phyloP scores from a whole-genome alignment of 139 green algal genomes.

The Haematococcus lacustris region DNA sequence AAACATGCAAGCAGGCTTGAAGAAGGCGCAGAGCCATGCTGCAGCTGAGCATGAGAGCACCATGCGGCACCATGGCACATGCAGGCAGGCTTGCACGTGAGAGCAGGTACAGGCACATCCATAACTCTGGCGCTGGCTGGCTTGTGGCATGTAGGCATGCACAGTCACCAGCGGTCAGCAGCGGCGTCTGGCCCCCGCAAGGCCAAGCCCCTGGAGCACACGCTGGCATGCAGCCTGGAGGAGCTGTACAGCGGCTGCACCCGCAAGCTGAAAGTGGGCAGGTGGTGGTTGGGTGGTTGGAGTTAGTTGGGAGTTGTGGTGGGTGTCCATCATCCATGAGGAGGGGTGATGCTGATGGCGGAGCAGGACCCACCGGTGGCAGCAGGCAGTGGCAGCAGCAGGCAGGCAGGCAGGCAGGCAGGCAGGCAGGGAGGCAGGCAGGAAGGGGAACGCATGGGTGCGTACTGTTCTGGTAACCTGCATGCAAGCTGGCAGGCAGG shows the following conservation, averaged over 20 bases:
- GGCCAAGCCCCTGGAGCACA: slow-evolving; percentile 47
- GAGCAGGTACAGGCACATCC: no score
- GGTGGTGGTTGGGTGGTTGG: background rate
- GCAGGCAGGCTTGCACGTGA: no score
- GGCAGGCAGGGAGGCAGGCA: background rate
- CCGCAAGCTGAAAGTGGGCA: background rate
- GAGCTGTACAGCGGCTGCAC: slow-evolving; percentile 46
- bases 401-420: background rate
- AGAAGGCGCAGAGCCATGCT: no score
- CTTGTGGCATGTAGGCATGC: no score
- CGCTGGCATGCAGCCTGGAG: slow-evolving; percentile 62
- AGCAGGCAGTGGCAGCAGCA: background rate
- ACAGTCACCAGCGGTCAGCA: background rate
- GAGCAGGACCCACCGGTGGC: background rate
- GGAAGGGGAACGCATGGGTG: no score
- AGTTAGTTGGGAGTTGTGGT: background rate
- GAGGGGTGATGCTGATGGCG: background rate
- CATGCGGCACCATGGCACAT: no score
- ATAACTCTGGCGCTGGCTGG: no score
- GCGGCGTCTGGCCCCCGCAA: slow-evolving; percentile 27
- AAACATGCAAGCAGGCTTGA: no score
- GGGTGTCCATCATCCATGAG: background rate
- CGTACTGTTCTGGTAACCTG: no score
- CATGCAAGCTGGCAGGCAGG: no score
- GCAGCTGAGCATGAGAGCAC: no score